Evolutionary conservation across 129 eudicot genomes (phyloP), one percentile per base, ranked within the genome.

Genomic region (Flaveria bidentis): DNA sequence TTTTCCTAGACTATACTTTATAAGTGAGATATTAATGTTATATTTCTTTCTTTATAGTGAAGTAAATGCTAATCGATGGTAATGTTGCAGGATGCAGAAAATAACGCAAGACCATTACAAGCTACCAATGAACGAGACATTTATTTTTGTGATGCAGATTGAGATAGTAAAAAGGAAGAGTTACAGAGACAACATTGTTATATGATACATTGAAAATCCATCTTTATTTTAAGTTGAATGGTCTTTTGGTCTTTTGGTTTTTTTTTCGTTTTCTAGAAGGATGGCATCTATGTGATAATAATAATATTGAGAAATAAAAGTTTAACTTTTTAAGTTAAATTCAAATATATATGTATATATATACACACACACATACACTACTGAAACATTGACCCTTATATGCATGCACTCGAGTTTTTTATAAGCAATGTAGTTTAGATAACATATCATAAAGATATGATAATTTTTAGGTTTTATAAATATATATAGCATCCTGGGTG

Each of bases 81-180:
- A 0, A 63, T 30, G 14, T 62, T 68, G 83, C 88, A 90, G 96
- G 77, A 79, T 73, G 92, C 96, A 22, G 92, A 77, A 72, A 73
- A 75, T 15, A 90, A 90, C 82, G 96, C 90, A 47, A 87, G 96
- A 77, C 96, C 96, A 7, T 22, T 83, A 78, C 96, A 90, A 74
- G 74, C 77, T 12, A 44, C 36, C 1, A 81, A 85, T 52, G 69
- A 57, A 20, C 75, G 89, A 65, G 78, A 80, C 3, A 9, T 86
- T 10, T 45, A 12, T 42, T 58, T 42, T 4, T 81, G 68, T 39
- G 81, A 76, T 44, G 69, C 18, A 15, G n/a, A 20, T 18, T 42
- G 1, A 66, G 51, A 46, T 18, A 17, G 41, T 65, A 65, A 2
- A 36, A 36, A 51, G 4, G n/a, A 36, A 55, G 13, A 0, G 6